Percentiles rank a stretch among this genome's conserved stretches.
Conservation (phyloP, 179 eudicot species). For the Spergularia azorica region DNA sequence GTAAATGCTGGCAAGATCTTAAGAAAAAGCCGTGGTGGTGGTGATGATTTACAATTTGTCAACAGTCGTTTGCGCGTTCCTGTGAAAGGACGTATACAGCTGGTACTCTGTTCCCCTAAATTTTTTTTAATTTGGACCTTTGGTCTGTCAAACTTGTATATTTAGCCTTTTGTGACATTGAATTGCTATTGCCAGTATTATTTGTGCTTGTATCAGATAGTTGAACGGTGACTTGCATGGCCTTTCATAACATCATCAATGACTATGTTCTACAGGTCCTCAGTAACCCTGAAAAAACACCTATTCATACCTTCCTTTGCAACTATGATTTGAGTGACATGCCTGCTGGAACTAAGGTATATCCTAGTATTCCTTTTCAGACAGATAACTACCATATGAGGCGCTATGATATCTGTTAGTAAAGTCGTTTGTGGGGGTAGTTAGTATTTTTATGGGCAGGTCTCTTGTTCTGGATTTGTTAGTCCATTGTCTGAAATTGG, state of each 20-base stretch:
- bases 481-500: neutral
- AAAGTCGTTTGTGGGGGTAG: neutral
- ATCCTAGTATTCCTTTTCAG: constrained; percentile 5
- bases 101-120: constrained; percentile 43
- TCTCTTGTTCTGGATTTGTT: neutral
- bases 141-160: neutral
- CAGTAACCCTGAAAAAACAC: constrained; percentile 88
- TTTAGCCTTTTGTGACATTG: neutral
- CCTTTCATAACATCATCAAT: constrained; percentile 20
- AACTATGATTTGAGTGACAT: constrained; percentile 83
- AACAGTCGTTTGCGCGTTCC: constrained; percentile 67
- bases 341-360: constrained; percentile 86
- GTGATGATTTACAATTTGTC: constrained; percentile 39
- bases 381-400: neutral
- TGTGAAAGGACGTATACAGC: constrained; percentile 78
- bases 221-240: neutral
- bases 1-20: constrained; percentile 29
- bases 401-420: constrained; percentile 6
- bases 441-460: neutral
- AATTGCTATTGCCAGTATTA: neutral
- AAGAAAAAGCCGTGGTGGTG: constrained; percentile 26
- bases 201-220: neutral
- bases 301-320: constrained; percentile 81
- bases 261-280: constrained; percentile 55
- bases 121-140: neutral